Evolutionary conservation across 2,329 filamentous ascomycete genomes (phyloP), one percentile per base, ranked within the genome.

Genomic region (Knufia petricola): DNA sequence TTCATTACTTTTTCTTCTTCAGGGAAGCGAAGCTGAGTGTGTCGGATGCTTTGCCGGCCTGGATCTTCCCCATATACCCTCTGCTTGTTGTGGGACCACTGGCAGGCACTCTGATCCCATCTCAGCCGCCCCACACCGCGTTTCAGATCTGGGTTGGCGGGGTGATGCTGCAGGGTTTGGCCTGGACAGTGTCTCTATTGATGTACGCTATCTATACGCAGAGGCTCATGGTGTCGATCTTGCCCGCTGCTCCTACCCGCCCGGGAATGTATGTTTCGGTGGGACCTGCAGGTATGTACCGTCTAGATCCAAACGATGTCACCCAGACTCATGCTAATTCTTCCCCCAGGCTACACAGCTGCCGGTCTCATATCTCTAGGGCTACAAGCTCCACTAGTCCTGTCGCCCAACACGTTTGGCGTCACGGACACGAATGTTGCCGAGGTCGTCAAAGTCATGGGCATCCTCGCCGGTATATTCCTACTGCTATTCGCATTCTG

Each of bases 11-110:
- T 30, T 78, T 74, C 60, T 67, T 86, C 28, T 86, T 86, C 62
- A 69, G 75, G 3, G 63, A 66, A 3, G 73, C 77, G 59, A 74
- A 66, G 52, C 79, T 80, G 50, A 71, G 69, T 2, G 64, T 85
- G 9, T 75, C 78, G 47, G 78, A 74, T 24, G 84, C 85, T 76
- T 84, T 82, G 74, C 84, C 83, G 0, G 79, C 80, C 0, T 85
- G 82, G 82, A 77, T 86, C 48, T 66, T 87, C 3, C 83, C 82
- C 36, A 80, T 85, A 58, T 87, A 85, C 62, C 82, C 82, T n/a
- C 70, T 84, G 60, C 85, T 87, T 81, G 69, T 87, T 7, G 75
- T 75, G 0, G 83, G 83, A 1, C 86, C 82, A 2, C 77, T 87
- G 36, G 82, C 82, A 1, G 76, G 78, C 1, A 75, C 82, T 51